Evolutionary conservation across 768 basidiomycete species (phyloP), one percentile per base, ranked within the genome.

Genomic region (Mycena crocata): DNA sequence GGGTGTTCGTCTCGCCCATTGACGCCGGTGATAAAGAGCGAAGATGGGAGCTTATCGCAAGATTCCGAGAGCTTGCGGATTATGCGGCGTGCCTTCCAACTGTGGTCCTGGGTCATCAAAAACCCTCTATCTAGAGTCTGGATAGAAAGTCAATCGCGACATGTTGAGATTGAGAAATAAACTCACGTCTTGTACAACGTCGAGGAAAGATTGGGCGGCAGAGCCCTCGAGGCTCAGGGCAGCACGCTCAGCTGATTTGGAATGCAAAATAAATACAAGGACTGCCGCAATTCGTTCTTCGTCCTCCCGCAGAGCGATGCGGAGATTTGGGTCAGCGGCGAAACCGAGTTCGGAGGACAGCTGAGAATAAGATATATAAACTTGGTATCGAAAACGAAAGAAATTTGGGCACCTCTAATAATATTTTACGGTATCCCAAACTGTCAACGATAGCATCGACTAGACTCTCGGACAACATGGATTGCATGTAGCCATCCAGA

Each of bases 61-160:
- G 49, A 17, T 44, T 67, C 63, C 12, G 67, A 70, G 5, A 74
- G 62, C 51, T 69, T 71, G 26, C 68, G 57, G 5, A 71, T 48
- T 10, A 73, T 30, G 14, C 70, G 63, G 32, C 57, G 64, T 21
- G 67, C 72, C 28, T 50, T 49, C 35, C 31, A 21, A 34, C 37
- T 42, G 23, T 64, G 55, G 19, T 64, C 63, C 30, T 31, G 35
- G 0, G 24, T 24, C 7, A 34, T 32, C 5, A 57, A 35, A 24
- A 59, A 46, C 15, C 57, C 51, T 26, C 57, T 52, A 28, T 59
- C 35, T 5, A 66, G 26, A 31, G 55, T 52, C 64, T 66, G 13
- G 39, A 49, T 17, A 21, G 9, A 54, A 9, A 10, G 42, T 42
- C 8, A 57, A 40, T 34, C 5, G 9, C 21, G 21, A 19, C 24